Evolutionary conservation across 192 early-diverging fungal species (phyloP), one percentile per base, ranked within the genome.

Genomic region (Backusella westeae): DNA sequence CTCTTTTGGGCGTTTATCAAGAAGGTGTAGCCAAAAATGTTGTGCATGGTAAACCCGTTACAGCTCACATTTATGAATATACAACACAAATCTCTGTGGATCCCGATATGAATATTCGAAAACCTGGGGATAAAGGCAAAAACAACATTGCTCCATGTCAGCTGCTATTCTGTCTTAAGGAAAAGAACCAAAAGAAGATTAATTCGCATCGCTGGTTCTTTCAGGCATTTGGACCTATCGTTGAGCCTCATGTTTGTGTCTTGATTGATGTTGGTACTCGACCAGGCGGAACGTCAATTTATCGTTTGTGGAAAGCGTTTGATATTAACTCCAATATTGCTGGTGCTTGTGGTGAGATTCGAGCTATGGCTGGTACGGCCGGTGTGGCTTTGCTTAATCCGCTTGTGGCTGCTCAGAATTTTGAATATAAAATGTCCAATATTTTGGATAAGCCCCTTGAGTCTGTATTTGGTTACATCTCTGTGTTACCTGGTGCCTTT

Each of bases 101-200:
- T 56, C 81, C 90, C 19, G 91, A 92, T n/a, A 91, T 93, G 91
- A 85, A 90, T 44, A 85, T 91, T 63, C 86, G 86, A 78, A 67
- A 67, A 8, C 38, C 38, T 44, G 39, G 38, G 9, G 53, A 56
- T 56, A 56, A 56, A 56, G 91, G 90, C 52, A 81, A 84, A 6
- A 85, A 89, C 26, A 88, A 89, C 46, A 84, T 87, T 34, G 90
- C 91, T 7, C 93, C 93, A 66, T 85, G 91, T 53, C 95, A 95
- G 83, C 85, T 91, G n/a, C 80, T 97, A 34, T 97, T 97, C 80
- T 92, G 93, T 84, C 83, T 97, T 7, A 97, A 97, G 80, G 95
- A 97, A 82, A 94, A 94, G 84, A 97, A 97, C 76, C 90, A 90
- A 71, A 97, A 96, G 79, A 96, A 96, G 82, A 92, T 96, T 80